Evolutionary conservation across 768 basidiomycete species (phyloP), one percentile per base, ranked within the genome.

Genomic region (Lactifluus piperatus): DNA sequence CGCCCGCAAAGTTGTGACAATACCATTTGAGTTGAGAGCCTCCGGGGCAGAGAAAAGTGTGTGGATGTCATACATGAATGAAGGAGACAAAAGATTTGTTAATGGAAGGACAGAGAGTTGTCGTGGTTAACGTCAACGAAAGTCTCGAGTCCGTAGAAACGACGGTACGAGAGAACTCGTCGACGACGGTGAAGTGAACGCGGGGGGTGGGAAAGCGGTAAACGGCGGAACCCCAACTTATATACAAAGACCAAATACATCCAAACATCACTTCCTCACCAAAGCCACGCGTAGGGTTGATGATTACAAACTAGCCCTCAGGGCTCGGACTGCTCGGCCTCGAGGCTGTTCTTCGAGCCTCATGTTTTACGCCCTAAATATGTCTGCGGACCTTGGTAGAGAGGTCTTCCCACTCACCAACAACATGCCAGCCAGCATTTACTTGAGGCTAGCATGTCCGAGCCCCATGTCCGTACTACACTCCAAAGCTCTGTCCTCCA

Each of bases 31-130:
- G 37, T 27, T 24, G 54, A 60, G 51, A 16, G 54, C 50, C 11
- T 60, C 54, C 9, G 59, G 59, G 36, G 45, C 43, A 14, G 59
- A 18, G 44, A 60, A 51, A 13, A 60, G 50, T 4, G 59, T 51
- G 13, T 56, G 54, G 18, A 60, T 56, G 43, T 56, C 59, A 47
- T 60, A 60, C 59, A 60, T 60, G 34, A 32, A n/a, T 18, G 47
- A 41, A 22, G 44, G 41, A 45, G 48, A 43, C 34, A 29, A 30
- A 50, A 16, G 59, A n/a, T n/a, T 39, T 27, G 59, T 45, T 41
- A 20, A 43, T 44, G 43, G 8, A 50, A 54, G 46, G 41, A 53
- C 43, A 60, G 41, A 52, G 54, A 26, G 30, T 46, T n/a, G 50
- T 46, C 16, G 43, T 51, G 49, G 52, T 18, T 43, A 26, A 24